Base-by-base conservation (phyloP, 192 early-diverging fungal species). In the Coemansia sp. region DNA sequence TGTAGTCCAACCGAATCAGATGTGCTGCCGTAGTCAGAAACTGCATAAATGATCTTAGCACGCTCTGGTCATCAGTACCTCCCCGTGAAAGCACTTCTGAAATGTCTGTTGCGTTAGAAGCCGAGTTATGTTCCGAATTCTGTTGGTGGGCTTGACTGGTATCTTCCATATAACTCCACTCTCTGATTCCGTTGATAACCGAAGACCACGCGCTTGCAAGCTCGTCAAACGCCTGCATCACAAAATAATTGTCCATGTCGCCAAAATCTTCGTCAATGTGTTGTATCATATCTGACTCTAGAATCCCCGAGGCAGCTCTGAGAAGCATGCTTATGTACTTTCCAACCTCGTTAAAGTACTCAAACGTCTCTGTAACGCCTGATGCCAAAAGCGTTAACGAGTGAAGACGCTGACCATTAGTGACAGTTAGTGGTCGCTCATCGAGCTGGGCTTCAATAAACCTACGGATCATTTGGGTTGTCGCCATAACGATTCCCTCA, bases 161-260 rank as follows among this genome's bases (percentile, higher is more conserved):
- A 33, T 81, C 69, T 4, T 66, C 67, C 33, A 71, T 57, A 21
- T 71, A 72, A 26, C 64, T 41, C 71, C 79, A 82, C 24, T 82
- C 79, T 1, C 68, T 63, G 33, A 82, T 66, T 23, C 71, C 71
- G 46, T 68, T 71, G 36, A 82, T 74, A 3, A 82, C 65, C 20
- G 71, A 51, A 2, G 79, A 73, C 79, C 79, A 82, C 24, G 79
- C 79, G 53, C 48, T 82, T 52, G 75, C 79, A 48, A 82, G 75
- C 45, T 82, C 79, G 44, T 82, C 79, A 33, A 82, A 82, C n/a
- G 79, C 79, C 68, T 82, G 79, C 79, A 82, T 82, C 6, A 82
- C 72, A 82, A 82, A 82, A 43, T 82, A 82, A 53, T 77, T 77
- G 68, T 82, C 79, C 15, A 82, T 63, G n/a, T 82, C 79, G 20